Evolutionary conservation across 2,329 filamentous ascomycete species (phyloP).

Genomic region (Penicillium fuscoglaucum): DNA sequence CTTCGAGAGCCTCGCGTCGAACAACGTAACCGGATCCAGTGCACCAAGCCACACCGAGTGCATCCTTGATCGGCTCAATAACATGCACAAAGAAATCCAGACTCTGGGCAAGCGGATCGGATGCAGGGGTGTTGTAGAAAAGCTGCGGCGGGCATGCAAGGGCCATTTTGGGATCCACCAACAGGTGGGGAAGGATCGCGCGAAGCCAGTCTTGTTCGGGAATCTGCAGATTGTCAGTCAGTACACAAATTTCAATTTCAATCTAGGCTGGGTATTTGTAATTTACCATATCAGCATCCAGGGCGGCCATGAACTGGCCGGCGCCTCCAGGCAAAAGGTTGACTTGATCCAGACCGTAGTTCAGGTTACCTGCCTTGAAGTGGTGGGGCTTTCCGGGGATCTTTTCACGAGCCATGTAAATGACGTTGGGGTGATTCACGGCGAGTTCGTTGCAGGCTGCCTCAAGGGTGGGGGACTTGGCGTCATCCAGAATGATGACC

Average conservation of each 20-base stretch:
- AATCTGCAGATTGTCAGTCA: conserved; percentile 46
- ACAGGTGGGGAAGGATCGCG: conserved; percentile 59
- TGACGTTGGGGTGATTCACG: conserved; percentile 40
- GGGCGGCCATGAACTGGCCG: conserved; percentile 60
- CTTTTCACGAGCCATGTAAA: conserved; percentile 47
- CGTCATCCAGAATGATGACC: conserved; percentile 46
- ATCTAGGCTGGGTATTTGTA: not conserved
- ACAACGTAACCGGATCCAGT: conserved; percentile 64
- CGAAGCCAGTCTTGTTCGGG: conserved; percentile 62
- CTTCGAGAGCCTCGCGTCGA: conserved; percentile 59
- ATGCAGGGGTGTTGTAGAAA: conserved; percentile 62
- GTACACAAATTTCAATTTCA: not conserved
- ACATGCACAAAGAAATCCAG: conserved; percentile 60
- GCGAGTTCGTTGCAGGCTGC: conserved; percentile 38
- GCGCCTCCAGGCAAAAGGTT: conserved; percentile 55
- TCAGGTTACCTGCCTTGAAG: conserved; percentile 67
- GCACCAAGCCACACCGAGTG: conserved; percentile 58
- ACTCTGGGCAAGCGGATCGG: conserved; percentile 60
- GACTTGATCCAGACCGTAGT: conserved; percentile 57
- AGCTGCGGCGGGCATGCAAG: conserved; percentile 62
- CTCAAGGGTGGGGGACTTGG: conserved; percentile 35
- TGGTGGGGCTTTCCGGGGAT: conserved; percentile 46
- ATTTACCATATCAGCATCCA: conserved; percentile 64
- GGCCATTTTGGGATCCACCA: conserved; percentile 58
- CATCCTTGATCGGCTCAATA: conserved; percentile 50